Conservation (phyloP, 164 flowering plant species). For the Hamamelis virginiana region DNA sequence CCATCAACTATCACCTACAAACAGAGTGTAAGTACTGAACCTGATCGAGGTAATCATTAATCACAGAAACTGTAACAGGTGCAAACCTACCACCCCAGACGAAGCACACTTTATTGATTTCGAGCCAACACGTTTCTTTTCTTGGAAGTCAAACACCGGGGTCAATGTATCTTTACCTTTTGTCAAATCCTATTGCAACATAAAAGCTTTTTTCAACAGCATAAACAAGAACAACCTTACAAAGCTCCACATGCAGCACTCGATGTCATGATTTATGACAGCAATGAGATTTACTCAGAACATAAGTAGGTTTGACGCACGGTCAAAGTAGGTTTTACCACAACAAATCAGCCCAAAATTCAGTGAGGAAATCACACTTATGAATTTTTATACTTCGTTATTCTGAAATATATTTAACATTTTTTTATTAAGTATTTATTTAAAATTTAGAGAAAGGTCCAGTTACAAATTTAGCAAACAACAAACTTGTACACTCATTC, state of each 20-base stretch:
- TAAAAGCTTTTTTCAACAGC: neutral
- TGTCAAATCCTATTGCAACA: constrained; percentile 70
- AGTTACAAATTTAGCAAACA: neutral
- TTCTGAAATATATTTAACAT: no score
- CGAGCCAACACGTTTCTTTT: constrained; percentile 71
- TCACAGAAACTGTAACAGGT: neutral
- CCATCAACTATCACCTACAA: constrained; percentile 96
- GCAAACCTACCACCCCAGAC: constrained; percentile 73
- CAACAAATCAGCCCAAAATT: no score
- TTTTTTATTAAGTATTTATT: no score
- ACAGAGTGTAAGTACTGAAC: constrained; percentile 4
- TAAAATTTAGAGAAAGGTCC: no score
- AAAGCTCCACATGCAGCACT: neutral
- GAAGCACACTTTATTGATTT: constrained; percentile 67
- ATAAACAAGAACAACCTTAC: neutral
- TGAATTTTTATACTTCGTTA: no score
- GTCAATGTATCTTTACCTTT: constrained; percentile 69
- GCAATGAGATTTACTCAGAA: neutral
- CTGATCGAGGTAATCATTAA: neutral
- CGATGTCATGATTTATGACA: neutral
- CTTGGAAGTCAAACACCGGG: constrained; percentile 89
- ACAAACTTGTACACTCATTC: neutral
- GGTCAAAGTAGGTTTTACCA: no score
- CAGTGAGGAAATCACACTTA: no score
- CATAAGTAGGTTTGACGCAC: neutral